Evolutionary conservation across 2,329 filamentous ascomycete species (phyloP).

Genomic region (Fusarium falciforme): DNA sequence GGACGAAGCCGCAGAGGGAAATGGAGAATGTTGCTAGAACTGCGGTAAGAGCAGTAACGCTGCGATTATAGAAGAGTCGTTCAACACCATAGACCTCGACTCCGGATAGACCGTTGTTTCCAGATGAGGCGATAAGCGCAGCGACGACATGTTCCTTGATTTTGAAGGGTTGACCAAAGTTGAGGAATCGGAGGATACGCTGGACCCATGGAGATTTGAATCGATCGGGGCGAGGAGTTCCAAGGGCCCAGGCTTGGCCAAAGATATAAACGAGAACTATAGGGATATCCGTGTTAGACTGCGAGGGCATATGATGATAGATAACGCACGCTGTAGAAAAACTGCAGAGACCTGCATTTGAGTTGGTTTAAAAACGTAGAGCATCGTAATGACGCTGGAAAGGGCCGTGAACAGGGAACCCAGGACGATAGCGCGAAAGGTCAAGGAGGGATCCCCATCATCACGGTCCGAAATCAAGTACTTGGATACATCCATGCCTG

Average conservation of each 20-base stretch:
- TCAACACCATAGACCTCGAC: slow-evolving; percentile 39
- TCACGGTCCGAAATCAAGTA: slow-evolving; percentile 33
- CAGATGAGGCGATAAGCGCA: slow-evolving; percentile 33
- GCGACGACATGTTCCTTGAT: slow-evolving; percentile 28
- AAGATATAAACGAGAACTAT: background rate
- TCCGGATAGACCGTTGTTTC: slow-evolving; percentile 29
- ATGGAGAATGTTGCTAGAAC: slow-evolving; percentile 45
- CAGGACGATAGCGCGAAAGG: slow-evolving; percentile 33
- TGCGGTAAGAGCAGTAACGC: slow-evolving; percentile 40
- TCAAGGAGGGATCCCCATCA: slow-evolving; percentile 34
- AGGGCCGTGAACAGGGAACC: slow-evolving; percentile 23
- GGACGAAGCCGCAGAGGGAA: slow-evolving; percentile 45
- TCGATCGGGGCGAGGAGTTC: background rate
- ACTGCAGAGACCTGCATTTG: background rate
- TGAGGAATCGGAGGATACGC: background rate
- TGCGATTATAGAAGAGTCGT: slow-evolving; percentile 26
- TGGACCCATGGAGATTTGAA: background rate
- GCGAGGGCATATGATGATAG: rapidly evolving
- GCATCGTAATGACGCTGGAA: slow-evolving; percentile 36
- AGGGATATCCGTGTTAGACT: background rate
- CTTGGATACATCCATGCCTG: slow-evolving; percentile 31
- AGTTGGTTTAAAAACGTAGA: slow-evolving; percentile 1
- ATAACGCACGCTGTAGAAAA: background rate
- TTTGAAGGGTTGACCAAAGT: background rate
- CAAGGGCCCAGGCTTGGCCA: background rate